Conservation (phyloP, 495 filamentous ascomycete genomes). For the Penicillium subrubescens region DNA sequence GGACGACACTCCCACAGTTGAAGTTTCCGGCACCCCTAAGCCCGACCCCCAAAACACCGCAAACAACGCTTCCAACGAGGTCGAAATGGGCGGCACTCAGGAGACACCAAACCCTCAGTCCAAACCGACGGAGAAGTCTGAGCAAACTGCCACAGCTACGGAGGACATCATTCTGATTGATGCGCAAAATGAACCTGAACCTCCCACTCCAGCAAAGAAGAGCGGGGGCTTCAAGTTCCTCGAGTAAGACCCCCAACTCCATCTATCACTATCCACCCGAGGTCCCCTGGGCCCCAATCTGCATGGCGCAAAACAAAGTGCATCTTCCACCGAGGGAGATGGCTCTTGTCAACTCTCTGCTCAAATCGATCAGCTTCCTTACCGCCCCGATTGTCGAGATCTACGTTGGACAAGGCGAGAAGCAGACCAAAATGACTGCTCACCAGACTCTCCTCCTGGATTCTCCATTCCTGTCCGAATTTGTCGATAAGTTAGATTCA, state of each 20-base stretch:
- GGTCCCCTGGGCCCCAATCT: background rate
- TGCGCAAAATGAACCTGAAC: conserved; percentile 24
- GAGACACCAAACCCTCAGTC: conserved; percentile 6
- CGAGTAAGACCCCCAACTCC: conserved; percentile 30
- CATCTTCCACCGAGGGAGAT: background rate
- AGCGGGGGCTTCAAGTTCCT: conserved; percentile 34
- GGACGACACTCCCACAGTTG: conserved; percentile 30
- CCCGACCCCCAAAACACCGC: conserved; percentile 8
- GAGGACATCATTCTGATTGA: conserved; percentile 29
- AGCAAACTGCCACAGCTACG: background rate
- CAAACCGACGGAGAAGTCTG: background rate
- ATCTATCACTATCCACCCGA: background rate
- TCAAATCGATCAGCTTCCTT: conserved; percentile 46
- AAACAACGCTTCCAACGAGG: conserved; percentile 18
- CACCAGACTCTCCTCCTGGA: conserved; percentile 76
- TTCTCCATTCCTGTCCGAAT: conserved; percentile 73
- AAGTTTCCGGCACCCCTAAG: conserved; percentile 18
- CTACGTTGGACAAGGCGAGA: conserved; percentile 64
- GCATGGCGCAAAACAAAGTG: background rate
- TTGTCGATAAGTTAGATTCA: conserved; percentile 58
- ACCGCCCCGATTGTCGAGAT: conserved; percentile 80
- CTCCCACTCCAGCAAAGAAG: conserved; percentile 26
- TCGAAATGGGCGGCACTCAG: conserved; percentile 26
- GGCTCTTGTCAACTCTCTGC: background rate
- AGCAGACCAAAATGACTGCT: conserved; percentile 66